Conservation (phyloP, 352 stramenopile species). For the Globisporangium carolinianum region DNA sequence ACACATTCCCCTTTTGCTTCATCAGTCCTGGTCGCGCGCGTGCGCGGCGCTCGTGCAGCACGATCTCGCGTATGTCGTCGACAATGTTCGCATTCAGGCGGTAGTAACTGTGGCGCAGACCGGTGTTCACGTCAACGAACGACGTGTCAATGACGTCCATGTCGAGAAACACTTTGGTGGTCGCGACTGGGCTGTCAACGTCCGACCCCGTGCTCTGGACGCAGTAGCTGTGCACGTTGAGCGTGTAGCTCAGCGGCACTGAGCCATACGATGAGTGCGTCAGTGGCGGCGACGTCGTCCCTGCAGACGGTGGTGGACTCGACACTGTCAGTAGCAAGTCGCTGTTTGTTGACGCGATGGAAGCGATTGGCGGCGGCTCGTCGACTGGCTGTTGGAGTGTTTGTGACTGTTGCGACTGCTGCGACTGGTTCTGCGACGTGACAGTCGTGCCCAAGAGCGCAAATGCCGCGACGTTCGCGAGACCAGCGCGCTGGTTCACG, state of each 20-base stretch:
- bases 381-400: conserved; percentile 1
- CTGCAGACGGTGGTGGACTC: background rate
- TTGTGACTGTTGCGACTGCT: too few relatives aligned
- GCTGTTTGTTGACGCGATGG: background rate
- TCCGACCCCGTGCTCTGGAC: conserved; percentile 13
- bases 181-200: conserved; percentile 8
- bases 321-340: background rate
- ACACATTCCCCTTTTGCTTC: conserved; percentile 23
- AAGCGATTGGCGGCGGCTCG: background rate
- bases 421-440: conserved; percentile 3
- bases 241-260: conserved; percentile 13
- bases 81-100: conserved; percentile 56
- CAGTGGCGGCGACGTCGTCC: conserved; percentile 1
- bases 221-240: conserved; percentile 15
- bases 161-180: conserved; percentile 31
- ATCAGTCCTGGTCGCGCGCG: conserved; percentile 19
- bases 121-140: conserved; percentile 55
- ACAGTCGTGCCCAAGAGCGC: conserved; percentile 7
- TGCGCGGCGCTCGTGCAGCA: conserved; percentile 20
- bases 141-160: conserved; percentile 68
- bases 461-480: conserved; percentile 12
- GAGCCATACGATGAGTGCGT: conserved; percentile 13
- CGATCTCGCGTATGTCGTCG: conserved; percentile 24
- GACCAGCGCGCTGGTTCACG: conserved; percentile 9
- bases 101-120: conserved; percentile 51